Conservation (phyloP, 805 yeast species). For the Kodamaea jinghongensis region DNA sequence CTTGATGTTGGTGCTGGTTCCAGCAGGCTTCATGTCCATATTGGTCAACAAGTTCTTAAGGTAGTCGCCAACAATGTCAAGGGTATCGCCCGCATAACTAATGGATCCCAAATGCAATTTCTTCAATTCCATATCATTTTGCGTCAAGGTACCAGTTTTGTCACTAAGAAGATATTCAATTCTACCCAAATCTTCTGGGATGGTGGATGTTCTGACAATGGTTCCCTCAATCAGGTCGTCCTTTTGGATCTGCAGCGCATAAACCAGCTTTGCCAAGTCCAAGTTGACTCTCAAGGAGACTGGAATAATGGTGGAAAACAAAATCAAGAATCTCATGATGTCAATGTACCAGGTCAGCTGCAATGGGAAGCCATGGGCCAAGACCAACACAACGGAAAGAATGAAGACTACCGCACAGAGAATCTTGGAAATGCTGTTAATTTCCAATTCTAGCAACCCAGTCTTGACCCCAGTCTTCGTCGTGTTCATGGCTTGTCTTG, state of each 20-base stretch:
- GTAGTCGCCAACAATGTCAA: slow-evolving; percentile 81
- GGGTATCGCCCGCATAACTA: slow-evolving; percentile 86
- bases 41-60: slow-evolving; percentile 36
- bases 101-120: slow-evolving; percentile 91
- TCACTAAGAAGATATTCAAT: slow-evolving; percentile 90
- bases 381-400: slow-evolving; percentile 73
- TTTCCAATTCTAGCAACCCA: slow-evolving; percentile 87
- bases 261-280: slow-evolving; percentile 93
- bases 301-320: slow-evolving; percentile 94
- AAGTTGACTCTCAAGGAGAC: slow-evolving; percentile 91
- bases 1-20: slow-evolving; percentile 29
- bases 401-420: slow-evolving; percentile 83
- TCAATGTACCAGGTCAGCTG: slow-evolving; percentile 80
- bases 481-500: slow-evolving; percentile 94
- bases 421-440: slow-evolving; percentile 82
- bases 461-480: slow-evolving; percentile 82
- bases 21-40: slow-evolving; percentile 18
- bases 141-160: slow-evolving; percentile 96
- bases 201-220: slow-evolving; percentile 93
- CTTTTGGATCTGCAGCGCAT: slow-evolving; percentile 91
- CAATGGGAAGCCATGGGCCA: slow-evolving; percentile 68
- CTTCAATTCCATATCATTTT: slow-evolving; percentile 95
- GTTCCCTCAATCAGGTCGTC: slow-evolving; percentile 80
- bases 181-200: slow-evolving; percentile 96
- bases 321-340: slow-evolving; percentile 82